Percentiles rank a stretch among this genome's conserved stretches.
Conservation (phyloP, 192 early-diverging fungal species). For the Podila minutissima region DNA sequence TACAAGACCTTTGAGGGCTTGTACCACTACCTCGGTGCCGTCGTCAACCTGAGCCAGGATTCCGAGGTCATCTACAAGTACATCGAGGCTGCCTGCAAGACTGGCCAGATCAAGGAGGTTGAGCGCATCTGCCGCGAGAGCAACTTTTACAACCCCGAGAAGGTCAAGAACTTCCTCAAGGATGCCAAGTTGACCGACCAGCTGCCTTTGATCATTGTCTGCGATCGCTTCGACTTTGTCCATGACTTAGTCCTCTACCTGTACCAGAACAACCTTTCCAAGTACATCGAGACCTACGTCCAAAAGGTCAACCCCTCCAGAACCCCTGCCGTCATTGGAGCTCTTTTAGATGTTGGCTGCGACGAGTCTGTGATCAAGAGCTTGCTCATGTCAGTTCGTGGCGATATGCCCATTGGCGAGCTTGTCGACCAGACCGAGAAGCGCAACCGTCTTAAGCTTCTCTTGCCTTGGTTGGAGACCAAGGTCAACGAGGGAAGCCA, state of each 20-base stretch:
- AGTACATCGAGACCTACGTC: slow-evolving; percentile 99
- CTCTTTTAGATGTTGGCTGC: slow-evolving; percentile 98
- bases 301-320: slow-evolving; percentile 97
- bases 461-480: slow-evolving; percentile 94
- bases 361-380: slow-evolving; percentile 95
- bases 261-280: slow-evolving; percentile 92
- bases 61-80: slow-evolving; percentile 98
- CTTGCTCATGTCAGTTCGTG: slow-evolving; percentile 85
- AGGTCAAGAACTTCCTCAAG: slow-evolving; percentile 99
- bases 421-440: slow-evolving; percentile 94
- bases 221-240: slow-evolving; percentile 97
- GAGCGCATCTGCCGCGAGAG: slow-evolving; percentile 97
- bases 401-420: slow-evolving; percentile 84
- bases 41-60: slow-evolving; percentile 96
- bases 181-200: slow-evolving; percentile 96
- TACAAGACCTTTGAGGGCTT: slow-evolving; percentile 94
- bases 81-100: slow-evolving; percentile 94
- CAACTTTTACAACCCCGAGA: slow-evolving; percentile 96
- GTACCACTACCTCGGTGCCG: slow-evolving; percentile 96
- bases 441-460: slow-evolving; percentile 95
- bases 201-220: slow-evolving; percentile 98
- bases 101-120: slow-evolving; percentile 96
- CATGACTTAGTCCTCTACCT: slow-evolving; percentile 97
- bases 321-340: slow-evolving; percentile 95
- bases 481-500: slow-evolving; percentile 88